phyloP scores from a whole-genome alignment of 108 stramenopile genomes.

The Conticribra weissflogii region DNA sequence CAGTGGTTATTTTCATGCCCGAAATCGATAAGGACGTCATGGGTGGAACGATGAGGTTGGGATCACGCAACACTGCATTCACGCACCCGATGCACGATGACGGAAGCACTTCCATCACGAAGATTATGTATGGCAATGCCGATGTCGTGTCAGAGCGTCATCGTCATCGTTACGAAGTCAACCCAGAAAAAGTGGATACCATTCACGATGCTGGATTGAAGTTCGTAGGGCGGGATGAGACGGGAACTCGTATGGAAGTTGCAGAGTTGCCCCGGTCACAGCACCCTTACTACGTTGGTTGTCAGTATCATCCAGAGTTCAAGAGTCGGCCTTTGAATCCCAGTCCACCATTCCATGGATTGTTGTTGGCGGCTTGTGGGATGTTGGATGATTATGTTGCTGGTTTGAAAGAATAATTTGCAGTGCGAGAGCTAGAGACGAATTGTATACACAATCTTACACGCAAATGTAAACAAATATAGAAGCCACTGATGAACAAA shows the following conservation, averaged over 20 bases:
- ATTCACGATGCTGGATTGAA: constrained; percentile 91
- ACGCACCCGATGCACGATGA: constrained; percentile 63
- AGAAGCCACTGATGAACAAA: too few relatives aligned
- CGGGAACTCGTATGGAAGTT: constrained; percentile 96
- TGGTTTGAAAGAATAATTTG: neutral
- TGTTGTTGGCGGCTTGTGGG: constrained; percentile 88
- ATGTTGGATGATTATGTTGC: constrained; percentile 65
- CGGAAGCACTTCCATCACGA: constrained; percentile 55
- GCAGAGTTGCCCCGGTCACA: constrained; percentile 85
- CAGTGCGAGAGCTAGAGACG: too few relatives aligned
- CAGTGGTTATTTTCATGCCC: constrained; percentile 98
- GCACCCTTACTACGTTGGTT: constrained; percentile 98
- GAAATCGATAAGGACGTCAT: constrained; percentile 96
- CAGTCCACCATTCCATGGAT: constrained; percentile 95
- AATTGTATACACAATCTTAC: too few relatives aligned
- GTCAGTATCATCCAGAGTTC: constrained; percentile 99
- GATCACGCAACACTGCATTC: constrained; percentile 89
- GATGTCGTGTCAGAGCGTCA: constrained; percentile 90
- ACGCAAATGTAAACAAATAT: too few relatives aligned
- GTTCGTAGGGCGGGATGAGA: constrained; percentile 94
- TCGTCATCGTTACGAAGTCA: constrained; percentile 99
- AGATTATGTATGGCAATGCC: constrained; percentile 80
- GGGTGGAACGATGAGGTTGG: constrained; percentile 99
- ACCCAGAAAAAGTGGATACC: constrained; percentile 91
- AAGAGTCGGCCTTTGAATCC: constrained; percentile 94